A percentile compares a stretch with the other conserved stretches of the same genome.
Evolutionary conservation across 352 stramenopile genomes (phyloP).

Genomic region (Globisporangium sylvaticum): DNA sequence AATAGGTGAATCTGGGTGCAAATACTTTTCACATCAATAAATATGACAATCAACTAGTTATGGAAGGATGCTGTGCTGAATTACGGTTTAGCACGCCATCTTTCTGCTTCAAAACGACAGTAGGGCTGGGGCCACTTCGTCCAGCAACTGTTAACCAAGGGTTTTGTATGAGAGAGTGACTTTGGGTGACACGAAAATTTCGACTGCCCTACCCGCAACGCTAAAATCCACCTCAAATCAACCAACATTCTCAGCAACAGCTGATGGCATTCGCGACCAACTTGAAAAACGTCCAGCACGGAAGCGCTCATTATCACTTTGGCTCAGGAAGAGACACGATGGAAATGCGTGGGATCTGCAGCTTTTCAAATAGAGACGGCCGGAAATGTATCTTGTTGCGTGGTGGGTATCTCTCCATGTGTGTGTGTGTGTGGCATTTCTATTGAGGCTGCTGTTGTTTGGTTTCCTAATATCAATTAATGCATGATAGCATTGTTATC

Average conservation of each 20-base stretch:
- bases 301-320: background rate
- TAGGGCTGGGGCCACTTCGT: background rate
- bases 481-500: conserved; percentile 20
- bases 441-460: background rate
- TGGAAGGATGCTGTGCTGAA: background rate
- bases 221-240: conserved; percentile 1
- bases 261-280: background rate
- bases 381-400: background rate
- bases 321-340: background rate
- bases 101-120: background rate
- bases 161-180: background rate
- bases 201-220: background rate
- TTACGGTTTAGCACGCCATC: background rate
- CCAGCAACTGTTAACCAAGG: background rate
- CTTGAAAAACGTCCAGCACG: background rate
- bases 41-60: background rate
- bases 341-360: background rate
- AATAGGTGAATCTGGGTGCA: background rate
- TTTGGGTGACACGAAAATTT: conserved; percentile 10
- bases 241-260: background rate
- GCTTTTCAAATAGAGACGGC: background rate
- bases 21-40: background rate
- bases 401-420: background rate
- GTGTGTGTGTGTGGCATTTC: background rate
- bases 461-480: too few relatives aligned